Conservation (phyloP, 345 rosid genomes). For the Populus deltoides region DNA sequence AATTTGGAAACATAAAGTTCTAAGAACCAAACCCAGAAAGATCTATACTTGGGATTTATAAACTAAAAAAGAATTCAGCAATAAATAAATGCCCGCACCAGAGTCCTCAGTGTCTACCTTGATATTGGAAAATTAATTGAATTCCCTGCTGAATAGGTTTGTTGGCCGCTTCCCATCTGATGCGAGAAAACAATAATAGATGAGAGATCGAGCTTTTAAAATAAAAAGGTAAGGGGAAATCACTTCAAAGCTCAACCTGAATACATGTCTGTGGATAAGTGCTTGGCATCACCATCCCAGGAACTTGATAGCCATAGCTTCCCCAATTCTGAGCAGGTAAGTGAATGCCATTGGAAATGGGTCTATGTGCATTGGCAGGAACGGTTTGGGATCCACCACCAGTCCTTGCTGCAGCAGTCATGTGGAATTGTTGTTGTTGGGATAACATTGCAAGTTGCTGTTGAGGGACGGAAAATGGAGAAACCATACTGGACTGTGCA, state of each 20-base stretch:
- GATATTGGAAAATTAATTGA: conserved; percentile 30
- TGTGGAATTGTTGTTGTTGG: conserved; percentile 10
- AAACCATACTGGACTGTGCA: conserved; percentile 68
- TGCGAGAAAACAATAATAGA: conserved; percentile 5
- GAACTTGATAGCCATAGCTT: conserved; percentile 34
- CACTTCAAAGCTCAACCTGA: conserved; percentile 35
- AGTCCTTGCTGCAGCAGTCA: neutral
- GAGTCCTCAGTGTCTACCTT: conserved; percentile 29
- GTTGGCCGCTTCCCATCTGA: conserved; percentile 44
- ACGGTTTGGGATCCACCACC: conserved; percentile 12
- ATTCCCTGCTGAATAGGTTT: conserved; percentile 26
- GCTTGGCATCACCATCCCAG: conserved; percentile 29
- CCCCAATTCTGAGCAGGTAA: conserved; percentile 24
- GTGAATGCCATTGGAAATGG: conserved; percentile 21
- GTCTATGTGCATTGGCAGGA: conserved; percentile 18
- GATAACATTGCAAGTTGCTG: conserved; percentile 52
- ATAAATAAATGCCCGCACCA: neutral
- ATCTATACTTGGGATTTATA: neutral
- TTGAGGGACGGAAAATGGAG: conserved; percentile 83
- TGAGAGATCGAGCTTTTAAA: conserved; percentile 12
- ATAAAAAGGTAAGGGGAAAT: neutral
- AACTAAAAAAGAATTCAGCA: neutral
- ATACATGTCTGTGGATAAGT: conserved; percentile 22
- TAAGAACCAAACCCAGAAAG: neutral
- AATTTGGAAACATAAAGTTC: neutral